A percentile compares a stretch with the other conserved stretches of the same genome.
Conservation (phyloP, 2,329 filamentous ascomycete species). For the Trichophyton mentagrophytes region DNA sequence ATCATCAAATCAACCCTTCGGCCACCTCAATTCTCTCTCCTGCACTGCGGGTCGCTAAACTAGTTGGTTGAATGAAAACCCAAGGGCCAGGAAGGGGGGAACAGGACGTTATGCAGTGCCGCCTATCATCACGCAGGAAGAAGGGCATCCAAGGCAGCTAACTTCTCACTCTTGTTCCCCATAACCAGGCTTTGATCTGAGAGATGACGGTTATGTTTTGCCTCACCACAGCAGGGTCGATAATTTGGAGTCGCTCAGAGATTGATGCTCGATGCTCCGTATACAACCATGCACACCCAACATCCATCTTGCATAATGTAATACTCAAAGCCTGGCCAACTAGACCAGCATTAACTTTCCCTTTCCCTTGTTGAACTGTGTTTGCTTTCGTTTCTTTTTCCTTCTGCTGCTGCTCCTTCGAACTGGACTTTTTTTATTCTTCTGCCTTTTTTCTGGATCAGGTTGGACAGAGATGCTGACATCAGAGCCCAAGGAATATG, state of each 20-base stretch:
- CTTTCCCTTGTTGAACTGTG: not conserved
- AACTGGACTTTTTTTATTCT: not conserved
- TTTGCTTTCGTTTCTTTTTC: not conserved
- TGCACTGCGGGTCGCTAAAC: not conserved
- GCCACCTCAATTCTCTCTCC: not conserved
- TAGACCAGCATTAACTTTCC: not conserved
- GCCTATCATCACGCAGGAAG: not conserved
- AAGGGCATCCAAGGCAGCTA: not conserved
- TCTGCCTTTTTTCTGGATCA: not conserved
- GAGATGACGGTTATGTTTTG: not conserved
- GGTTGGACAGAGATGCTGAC: not conserved
- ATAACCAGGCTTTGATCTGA: not conserved
- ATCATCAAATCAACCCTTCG: not conserved
- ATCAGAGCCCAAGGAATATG: not conserved
- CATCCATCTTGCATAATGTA: conserved; percentile 1
- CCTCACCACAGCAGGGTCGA: not conserved
- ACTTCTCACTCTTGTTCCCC: not conserved
- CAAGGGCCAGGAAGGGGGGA: not conserved
- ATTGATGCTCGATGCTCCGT: not conserved
- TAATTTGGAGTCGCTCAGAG: not conserved
- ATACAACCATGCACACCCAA: not conserved
- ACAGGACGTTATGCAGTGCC: not conserved
- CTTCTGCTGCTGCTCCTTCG: not conserved
- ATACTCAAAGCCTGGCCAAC: not conserved
- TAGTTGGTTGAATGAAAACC: not conserved